phyloP scores from a whole-genome alignment of 1,284 basidiomycete genomes.

The Meira miltonrushii region DNA sequence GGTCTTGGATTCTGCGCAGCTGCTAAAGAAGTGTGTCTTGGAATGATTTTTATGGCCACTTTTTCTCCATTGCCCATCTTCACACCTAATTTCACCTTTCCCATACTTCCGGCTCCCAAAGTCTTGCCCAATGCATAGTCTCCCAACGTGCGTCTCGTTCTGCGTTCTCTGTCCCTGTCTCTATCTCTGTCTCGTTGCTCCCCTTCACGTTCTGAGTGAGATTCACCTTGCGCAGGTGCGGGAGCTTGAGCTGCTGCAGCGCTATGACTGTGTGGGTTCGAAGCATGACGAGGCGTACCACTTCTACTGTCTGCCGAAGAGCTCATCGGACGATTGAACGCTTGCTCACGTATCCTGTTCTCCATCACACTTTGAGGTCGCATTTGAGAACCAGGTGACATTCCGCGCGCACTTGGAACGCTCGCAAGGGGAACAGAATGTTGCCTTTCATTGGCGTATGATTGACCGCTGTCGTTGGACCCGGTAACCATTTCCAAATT shows the following conservation, averaged over 20 bases:
- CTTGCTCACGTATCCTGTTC: slow-evolving; percentile 13
- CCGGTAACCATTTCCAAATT: not conserved
- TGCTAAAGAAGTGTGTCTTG: slow-evolving; percentile 65
- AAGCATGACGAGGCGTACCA: slow-evolving; percentile 19
- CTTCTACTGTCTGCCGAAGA: slow-evolving; percentile 16
- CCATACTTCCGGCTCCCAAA: slow-evolving; percentile 95
- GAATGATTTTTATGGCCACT: slow-evolving; percentile 98
- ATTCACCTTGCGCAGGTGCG: not conserved
- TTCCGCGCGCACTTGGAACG: slow-evolving; percentile 17
- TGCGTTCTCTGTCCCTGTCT: slow-evolving; percentile 30
- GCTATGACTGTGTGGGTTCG: not conserved
- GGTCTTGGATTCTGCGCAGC: slow-evolving; percentile 51
- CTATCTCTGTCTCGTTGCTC: slow-evolving; percentile 22
- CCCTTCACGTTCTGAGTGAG: slow-evolving; percentile 13
- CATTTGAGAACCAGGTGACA: not conserved
- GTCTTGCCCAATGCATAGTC: slow-evolving; percentile 97
- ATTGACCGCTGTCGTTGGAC: not conserved
- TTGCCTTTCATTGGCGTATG: not conserved
- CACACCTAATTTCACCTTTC: slow-evolving; percentile 93
- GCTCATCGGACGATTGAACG: not conserved
- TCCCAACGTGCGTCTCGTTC: slow-evolving; percentile 59
- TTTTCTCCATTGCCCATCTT: slow-evolving; percentile 86
- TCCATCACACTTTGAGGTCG: slow-evolving; percentile 35
- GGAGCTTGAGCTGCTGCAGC: not conserved
- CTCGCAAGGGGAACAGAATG: slow-evolving; percentile 10